Evolutionary conservation across 257 asterid genomes (phyloP).

Genomic region (Gentiana macrophylla): DNA sequence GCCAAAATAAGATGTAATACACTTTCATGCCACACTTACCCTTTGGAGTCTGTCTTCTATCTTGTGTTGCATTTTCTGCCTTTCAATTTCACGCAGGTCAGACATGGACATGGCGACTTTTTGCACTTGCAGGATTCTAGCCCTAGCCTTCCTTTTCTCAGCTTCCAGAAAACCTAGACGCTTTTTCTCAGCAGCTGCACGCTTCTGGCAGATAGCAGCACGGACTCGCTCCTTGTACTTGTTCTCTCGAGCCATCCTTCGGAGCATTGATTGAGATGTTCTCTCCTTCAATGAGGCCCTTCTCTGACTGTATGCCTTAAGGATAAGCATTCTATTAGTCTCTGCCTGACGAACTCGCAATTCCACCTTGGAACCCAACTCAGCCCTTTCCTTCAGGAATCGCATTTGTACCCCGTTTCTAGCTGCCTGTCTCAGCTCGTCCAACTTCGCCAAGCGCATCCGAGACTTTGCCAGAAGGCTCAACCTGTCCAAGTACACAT

Average conservation of each 20-base stretch:
- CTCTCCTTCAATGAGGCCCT: constrained; percentile 79
- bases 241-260: constrained; percentile 71
- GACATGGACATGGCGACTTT: constrained; percentile 58
- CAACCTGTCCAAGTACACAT: constrained; percentile 31
- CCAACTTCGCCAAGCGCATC: constrained; percentile 84
- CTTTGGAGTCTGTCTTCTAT: constrained; percentile 70
- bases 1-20: neutral
- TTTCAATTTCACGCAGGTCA: constrained; percentile 67
- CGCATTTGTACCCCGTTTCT: constrained; percentile 73
- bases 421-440: constrained; percentile 86
- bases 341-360: constrained; percentile 82
- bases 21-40: constrained; percentile 28
- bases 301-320: constrained; percentile 65
- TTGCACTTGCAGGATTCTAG: constrained; percentile 63
- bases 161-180: constrained; percentile 76
- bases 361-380: constrained; percentile 76
- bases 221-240: constrained; percentile 82
- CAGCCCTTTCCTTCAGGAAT: constrained; percentile 61
- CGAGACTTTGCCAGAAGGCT: constrained; percentile 66
- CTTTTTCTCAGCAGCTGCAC: constrained; percentile 87
- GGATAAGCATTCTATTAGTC: constrained; percentile 72
- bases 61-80: constrained; percentile 65
- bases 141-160: constrained; percentile 73
- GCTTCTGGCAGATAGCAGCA: constrained; percentile 79
- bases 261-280: constrained; percentile 65